These are phyloP conservation scores for Tricholoma matsutake DNA, from an alignment of 768 basidiomycete genomes.

Conservation along the genomic window DNA sequence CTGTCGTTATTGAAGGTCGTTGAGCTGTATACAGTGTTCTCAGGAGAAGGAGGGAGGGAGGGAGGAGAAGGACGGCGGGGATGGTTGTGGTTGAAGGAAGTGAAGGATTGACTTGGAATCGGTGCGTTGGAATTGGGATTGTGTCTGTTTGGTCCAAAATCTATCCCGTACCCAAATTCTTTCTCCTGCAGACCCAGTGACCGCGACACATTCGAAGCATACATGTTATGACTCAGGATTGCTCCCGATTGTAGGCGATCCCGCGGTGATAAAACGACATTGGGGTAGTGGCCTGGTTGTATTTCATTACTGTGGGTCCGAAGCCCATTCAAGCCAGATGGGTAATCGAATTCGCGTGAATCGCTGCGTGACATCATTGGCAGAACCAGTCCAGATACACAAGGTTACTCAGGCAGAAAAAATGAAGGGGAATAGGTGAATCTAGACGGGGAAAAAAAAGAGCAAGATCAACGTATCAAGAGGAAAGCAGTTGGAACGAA, in stretches of 20 bases:
- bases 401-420: conserved; percentile 2
- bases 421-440: not conserved
- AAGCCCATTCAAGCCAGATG: conserved; percentile 27
- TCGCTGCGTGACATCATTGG: conserved; percentile 43
- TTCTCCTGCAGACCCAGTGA: conserved; percentile 26
- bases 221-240: conserved; percentile 15
- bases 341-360: conserved; percentile 37
- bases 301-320: conserved; percentile 22
- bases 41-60: conserved; percentile 26
- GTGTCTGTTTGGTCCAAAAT: conserved; percentile 44
- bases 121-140: conserved; percentile 26
- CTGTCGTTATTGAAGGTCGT: conserved; percentile 27
- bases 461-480: not conserved
- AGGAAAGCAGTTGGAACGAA: conserved; percentile 5
- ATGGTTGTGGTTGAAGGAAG: conserved; percentile 47
- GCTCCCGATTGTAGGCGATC: conserved; percentile 31
- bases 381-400: not conserved
- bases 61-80: conserved; percentile 33
- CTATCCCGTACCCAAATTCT: conserved; percentile 27
- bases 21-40: conserved; percentile 5
- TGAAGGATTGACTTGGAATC: conserved; percentile 29
- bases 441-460: not conserved
- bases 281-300: conserved; percentile 16
- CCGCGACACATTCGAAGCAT: conserved; percentile 22
- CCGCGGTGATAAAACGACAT: conserved; percentile 19